phyloP scores from a whole-genome alignment of 2,329 filamentous ascomycete genomes.

The Claviceps monticola region DNA sequence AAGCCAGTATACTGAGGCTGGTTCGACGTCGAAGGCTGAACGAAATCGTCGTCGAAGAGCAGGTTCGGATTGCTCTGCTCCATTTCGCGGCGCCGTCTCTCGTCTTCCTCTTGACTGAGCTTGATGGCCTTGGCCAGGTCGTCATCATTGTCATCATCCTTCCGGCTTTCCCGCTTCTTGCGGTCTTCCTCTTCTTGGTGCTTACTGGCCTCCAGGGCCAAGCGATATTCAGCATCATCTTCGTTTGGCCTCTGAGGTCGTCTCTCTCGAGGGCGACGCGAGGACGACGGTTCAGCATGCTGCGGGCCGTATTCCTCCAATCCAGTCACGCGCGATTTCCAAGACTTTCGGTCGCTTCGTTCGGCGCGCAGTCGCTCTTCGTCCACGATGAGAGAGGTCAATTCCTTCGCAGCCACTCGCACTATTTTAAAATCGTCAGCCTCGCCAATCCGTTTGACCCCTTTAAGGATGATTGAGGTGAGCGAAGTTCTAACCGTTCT shows the following conservation, averaged over 20 bases:
- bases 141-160: constrained; percentile 51
- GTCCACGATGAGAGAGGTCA: constrained; percentile 82
- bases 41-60: constrained; percentile 72
- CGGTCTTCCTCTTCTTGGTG: constrained; percentile 85
- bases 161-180: constrained; percentile 53
- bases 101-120: constrained; percentile 89
- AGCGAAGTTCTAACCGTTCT: constrained; percentile 59
- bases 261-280: constrained; percentile 33
- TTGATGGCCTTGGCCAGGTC: constrained; percentile 91
- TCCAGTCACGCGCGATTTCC: constrained; percentile 92
- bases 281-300: constrained; percentile 25
- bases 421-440: constrained; percentile 38
- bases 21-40: constrained; percentile 25
- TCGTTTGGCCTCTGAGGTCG: constrained; percentile 47
- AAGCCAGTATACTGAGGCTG: constrained; percentile 75
- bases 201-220: constrained; percentile 92
- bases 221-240: constrained; percentile 77
- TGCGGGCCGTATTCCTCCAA: constrained; percentile 63
- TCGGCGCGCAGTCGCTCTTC: constrained; percentile 86
- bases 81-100: constrained; percentile 70
- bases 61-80: constrained; percentile 75
- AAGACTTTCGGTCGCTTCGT: constrained; percentile 79
- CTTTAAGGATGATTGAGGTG: neutral
- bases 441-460: neutral
- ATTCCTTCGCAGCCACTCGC: constrained; percentile 87